Evolutionary conservation across 441 rosid genomes (phyloP).

Genomic region (Jatropha multifida): DNA sequence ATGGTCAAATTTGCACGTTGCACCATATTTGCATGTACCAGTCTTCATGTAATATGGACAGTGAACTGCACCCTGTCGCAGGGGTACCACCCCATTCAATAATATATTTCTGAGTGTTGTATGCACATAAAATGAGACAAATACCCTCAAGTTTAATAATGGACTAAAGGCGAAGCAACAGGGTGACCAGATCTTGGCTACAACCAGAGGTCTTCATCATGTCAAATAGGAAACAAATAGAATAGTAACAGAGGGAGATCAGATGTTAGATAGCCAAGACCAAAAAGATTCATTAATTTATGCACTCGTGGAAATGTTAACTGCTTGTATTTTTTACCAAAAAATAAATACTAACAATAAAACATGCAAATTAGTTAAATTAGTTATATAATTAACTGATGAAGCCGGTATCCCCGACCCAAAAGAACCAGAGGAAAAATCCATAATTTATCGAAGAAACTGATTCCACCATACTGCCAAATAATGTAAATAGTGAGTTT

Average conservation of each 20-base stretch:
- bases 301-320: no score
- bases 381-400: no score
- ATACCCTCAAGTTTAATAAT: not conserved
- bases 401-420: not conserved
- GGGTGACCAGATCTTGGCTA: no score
- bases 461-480: conserved; percentile 2
- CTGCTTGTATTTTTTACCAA: no score
- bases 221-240: not conserved
- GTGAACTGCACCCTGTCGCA: conserved; percentile 62
- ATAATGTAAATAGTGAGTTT: not conserved
- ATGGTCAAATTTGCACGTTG: conserved; percentile 86
- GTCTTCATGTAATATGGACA: conserved; percentile 97
- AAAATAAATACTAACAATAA: no score
- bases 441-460: conserved; percentile 3
- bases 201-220: no score
- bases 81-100: conserved; percentile 4
- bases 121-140: no score
- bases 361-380: no score
- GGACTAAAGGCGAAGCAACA: not conserved
- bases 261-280: not conserved
- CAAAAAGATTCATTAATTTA: no score
- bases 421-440: not conserved
- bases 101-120: no score
- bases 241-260: not conserved
- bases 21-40: conserved; percentile 83